These are phyloP conservation scores for Panicum virgatum DNA, from an alignment of 202 grass and related monocot genomes.

Conservation along the genomic window DNA sequence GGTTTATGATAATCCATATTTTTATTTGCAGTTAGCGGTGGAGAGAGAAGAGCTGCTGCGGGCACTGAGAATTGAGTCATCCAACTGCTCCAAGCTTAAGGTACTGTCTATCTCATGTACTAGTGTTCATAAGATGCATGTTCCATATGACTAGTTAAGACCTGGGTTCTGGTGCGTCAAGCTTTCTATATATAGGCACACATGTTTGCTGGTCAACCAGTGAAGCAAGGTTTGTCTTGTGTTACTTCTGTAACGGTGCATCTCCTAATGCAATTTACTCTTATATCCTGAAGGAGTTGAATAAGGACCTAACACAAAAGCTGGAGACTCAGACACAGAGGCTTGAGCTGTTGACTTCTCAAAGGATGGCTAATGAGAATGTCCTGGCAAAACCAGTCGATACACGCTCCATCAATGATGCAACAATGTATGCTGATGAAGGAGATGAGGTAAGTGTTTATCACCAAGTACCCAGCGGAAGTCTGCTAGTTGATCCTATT, in stretches of 20 bases:
- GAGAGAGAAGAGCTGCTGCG: slow-evolving; percentile 90
- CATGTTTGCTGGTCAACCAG: neutral
- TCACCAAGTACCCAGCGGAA: neutral
- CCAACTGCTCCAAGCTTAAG: slow-evolving; percentile 98
- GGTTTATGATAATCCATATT: slow-evolving; percentile 4
- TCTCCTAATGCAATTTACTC: slow-evolving; percentile 34
- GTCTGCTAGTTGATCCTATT: neutral
- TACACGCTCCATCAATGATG: slow-evolving; percentile 60
- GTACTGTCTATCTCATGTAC: slow-evolving; percentile 41
- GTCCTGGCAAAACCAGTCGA: slow-evolving; percentile 60
- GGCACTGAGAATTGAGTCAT: slow-evolving; percentile 91
- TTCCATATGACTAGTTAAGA: slow-evolving; percentile 5
- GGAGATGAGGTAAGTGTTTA: slow-evolving; percentile 82
- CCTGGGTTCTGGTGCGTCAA: neutral
- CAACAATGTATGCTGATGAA: slow-evolving; percentile 90
- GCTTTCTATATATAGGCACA: slow-evolving; percentile 18
- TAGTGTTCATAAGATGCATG: slow-evolving; percentile 31
- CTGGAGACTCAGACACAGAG: slow-evolving; percentile 88
- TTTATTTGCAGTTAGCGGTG: slow-evolving; percentile 78
- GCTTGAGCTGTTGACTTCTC: slow-evolving; percentile 78
- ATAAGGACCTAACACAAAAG: slow-evolving; percentile 91
- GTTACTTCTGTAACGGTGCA: slow-evolving; percentile 15
- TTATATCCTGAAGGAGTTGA: slow-evolving; percentile 68
- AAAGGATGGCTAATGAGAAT: slow-evolving; percentile 77
- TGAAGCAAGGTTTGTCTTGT: neutral